These are phyloP conservation scores for Ananas comosus DNA, from an alignment of 176 grass and related monocot species.

Conservation along the genomic window DNA sequence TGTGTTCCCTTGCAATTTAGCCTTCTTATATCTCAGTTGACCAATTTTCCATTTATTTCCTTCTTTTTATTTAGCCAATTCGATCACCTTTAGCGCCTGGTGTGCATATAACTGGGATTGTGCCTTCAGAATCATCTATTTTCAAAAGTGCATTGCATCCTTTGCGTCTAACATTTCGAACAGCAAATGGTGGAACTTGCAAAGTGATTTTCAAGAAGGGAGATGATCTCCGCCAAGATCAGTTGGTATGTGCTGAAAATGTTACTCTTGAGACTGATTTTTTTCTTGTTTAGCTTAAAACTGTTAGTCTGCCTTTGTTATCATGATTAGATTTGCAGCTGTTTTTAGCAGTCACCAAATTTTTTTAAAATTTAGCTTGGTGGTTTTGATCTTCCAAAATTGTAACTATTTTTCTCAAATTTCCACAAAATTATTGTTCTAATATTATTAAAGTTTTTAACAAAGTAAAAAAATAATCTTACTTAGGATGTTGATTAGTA, in stretches of 20 bases:
- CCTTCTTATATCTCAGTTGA: conserved; percentile 3
- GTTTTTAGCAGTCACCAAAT: too few relatives aligned
- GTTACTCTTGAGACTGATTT: conserved; percentile 1
- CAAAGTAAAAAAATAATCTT: background rate
- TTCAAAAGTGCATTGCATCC: conserved; percentile 84
- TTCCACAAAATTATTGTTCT: too few relatives aligned
- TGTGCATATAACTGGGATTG: conserved; percentile 58
- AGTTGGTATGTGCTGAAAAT: conserved; percentile 49
- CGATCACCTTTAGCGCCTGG: conserved; percentile 64
- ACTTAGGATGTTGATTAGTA: background rate
- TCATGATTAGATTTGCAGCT: too few relatives aligned
- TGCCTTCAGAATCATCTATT: conserved; percentile 76
- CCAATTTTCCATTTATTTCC: background rate
- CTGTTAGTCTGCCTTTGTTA: too few relatives aligned
- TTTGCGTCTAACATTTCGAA: conserved; percentile 76
- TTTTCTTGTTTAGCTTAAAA: background rate
- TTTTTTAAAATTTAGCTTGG: too few relatives aligned
- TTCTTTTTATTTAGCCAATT: conserved; percentile 60
- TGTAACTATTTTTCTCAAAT: background rate
- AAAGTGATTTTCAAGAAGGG: conserved; percentile 95
- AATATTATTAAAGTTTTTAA: too few relatives aligned
- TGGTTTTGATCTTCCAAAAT: background rate
- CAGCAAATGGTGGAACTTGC: conserved; percentile 50
- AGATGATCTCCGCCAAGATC: conserved; percentile 94
- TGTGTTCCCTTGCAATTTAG: too few relatives aligned